These are phyloP conservation scores for Apiospora rasikravindrae DNA, from an alignment of 2,329 filamentous ascomycete species.

Conservation along the genomic window DNA sequence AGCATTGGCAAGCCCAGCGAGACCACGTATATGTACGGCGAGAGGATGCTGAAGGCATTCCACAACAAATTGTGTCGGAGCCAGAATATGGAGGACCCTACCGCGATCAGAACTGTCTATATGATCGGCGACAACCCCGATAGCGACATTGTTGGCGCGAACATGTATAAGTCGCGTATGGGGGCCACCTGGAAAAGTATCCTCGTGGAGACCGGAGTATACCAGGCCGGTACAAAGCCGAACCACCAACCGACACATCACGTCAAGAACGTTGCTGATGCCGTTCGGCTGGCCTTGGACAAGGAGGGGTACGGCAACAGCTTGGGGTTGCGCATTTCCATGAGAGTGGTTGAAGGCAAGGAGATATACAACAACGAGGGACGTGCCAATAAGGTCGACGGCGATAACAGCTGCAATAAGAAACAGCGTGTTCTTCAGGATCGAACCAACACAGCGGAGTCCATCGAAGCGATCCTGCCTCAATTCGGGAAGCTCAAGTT, in stretches of 20 bases:
- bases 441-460: neutral
- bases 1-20: constrained; percentile 71
- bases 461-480: neutral
- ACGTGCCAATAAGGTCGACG: neutral
- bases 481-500: constrained; percentile 4
- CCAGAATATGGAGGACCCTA: constrained; percentile 5
- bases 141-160: constrained; percentile 73
- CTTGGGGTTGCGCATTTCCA: neutral
- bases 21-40: constrained; percentile 70
- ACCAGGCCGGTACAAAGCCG: constrained; percentile 49
- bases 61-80: constrained; percentile 23
- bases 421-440: neutral
- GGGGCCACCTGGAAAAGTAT: constrained; percentile 69
- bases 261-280: constrained; percentile 65
- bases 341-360: neutral
- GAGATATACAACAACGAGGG: neutral
- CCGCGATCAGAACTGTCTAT: constrained; percentile 60
- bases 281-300: constrained; percentile 65
- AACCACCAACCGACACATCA: constrained; percentile 60
- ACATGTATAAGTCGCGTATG: constrained; percentile 59
- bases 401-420: neutral
- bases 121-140: constrained; percentile 76
- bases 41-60: constrained; percentile 54
- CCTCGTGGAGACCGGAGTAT: constrained; percentile 72
- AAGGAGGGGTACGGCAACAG: constrained; percentile 13